A percentile compares a stretch with the other conserved stretches of the same genome.
phyloP scores from a whole-genome alignment of 495 filamentous ascomycete species.

The Cercophora samala region DNA sequence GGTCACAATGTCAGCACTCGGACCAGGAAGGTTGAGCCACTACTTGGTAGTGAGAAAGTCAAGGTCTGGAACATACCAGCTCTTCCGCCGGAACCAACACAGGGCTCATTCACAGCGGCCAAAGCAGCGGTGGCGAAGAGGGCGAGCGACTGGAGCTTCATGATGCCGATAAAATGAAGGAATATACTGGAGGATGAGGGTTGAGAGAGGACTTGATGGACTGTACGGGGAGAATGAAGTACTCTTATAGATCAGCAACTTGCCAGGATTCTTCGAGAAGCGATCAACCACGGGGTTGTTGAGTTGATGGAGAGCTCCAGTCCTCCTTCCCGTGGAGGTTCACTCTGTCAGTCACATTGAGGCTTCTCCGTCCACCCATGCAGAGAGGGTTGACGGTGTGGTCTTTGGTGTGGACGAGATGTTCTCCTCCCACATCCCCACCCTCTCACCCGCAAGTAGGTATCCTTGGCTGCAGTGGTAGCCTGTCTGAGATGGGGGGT shows the following conservation, averaged over 20 bases:
- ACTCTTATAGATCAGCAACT: background rate
- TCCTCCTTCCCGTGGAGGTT: background rate
- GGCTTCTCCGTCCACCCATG: background rate
- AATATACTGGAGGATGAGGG: background rate
- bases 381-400: background rate
- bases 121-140: slow-evolving; percentile 26
- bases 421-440: background rate
- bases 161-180: background rate
- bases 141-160: slow-evolving; percentile 12
- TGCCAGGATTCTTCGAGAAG: background rate
- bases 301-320: background rate
- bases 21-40: background rate
- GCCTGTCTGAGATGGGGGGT: background rate
- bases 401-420: background rate
- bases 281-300: background rate
- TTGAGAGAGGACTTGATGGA: background rate
- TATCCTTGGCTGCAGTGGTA: background rate
- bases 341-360: background rate
- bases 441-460: background rate
- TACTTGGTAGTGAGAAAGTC: background rate
- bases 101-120: slow-evolving; percentile 40
- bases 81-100: slow-evolving; percentile 31
- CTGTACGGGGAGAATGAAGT: background rate
- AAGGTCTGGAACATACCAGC: slow-evolving; percentile 18
- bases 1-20: background rate